A percentile compares a stretch with the other conserved stretches of the same genome.
Evolutionary conservation across 2,329 filamentous ascomycete genomes (phyloP).

Genomic region (Ilyonectria mors-panacis): DNA sequence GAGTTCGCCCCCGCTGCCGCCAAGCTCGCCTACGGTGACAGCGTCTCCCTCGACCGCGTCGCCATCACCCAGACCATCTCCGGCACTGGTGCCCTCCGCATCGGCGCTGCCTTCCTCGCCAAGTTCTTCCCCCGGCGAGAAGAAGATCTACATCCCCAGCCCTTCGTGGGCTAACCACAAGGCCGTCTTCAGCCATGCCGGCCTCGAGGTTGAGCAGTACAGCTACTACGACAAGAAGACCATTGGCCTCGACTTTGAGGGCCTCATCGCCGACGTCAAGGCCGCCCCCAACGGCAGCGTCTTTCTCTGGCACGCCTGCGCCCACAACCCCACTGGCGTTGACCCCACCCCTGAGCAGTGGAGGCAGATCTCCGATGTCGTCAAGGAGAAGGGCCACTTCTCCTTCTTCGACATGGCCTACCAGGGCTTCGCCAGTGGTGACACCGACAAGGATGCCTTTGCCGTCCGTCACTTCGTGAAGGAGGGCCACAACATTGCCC

Average conservation of each 20-base stretch:
- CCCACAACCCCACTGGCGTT: slow-evolving; percentile 97
- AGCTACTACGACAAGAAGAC: slow-evolving; percentile 99
- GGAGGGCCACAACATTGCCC: slow-evolving; percentile 87
- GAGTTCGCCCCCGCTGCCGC: slow-evolving; percentile 95
- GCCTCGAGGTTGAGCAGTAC: slow-evolving; percentile 94
- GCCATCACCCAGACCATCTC: slow-evolving; percentile 99
- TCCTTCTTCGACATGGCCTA: slow-evolving; percentile 99
- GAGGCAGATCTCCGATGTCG: slow-evolving; percentile 87
- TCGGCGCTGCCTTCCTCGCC: slow-evolving; percentile 93
- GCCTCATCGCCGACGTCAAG: slow-evolving; percentile 92
- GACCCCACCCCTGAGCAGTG: slow-evolving; percentile 95
- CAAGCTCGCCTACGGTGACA: slow-evolving; percentile 91
- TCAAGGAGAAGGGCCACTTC: slow-evolving; percentile 90
- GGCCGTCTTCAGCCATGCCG: slow-evolving; percentile 94
- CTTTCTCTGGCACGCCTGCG: slow-evolving; percentile 95
- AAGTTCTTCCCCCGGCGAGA: slow-evolving; percentile 90
- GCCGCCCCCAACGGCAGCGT: slow-evolving; percentile 88
- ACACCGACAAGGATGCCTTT: slow-evolving; percentile 94
- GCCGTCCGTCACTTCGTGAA: slow-evolving; percentile 93
- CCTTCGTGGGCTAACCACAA: slow-evolving; percentile 99
- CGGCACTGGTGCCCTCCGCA: slow-evolving; percentile 94
- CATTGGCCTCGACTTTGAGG: slow-evolving; percentile 97
- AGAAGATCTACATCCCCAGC: slow-evolving; percentile 96
- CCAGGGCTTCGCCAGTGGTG: slow-evolving; percentile 95
- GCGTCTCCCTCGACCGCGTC: slow-evolving; percentile 81